phyloP scores from a whole-genome alignment of 2,329 filamentous ascomycete genomes.

The Diaporthe citriasiana region DNA sequence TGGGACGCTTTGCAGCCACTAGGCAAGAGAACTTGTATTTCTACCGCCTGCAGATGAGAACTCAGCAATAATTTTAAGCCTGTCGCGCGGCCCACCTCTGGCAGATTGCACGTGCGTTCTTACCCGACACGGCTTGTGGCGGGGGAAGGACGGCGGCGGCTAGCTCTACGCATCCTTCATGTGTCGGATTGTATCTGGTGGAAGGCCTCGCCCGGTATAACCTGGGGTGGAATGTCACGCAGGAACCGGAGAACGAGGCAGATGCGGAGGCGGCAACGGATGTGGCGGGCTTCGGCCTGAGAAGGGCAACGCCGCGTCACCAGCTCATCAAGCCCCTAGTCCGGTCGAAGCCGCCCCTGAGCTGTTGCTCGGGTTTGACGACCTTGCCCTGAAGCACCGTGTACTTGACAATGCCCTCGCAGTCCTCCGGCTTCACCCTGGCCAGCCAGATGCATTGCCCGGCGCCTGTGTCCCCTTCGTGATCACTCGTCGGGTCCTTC shows the following conservation, averaged over 20 bases:
- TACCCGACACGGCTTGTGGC: not conserved
- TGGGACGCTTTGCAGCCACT: conserved; percentile 37
- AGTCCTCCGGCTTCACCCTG: conserved; percentile 86
- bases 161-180: not conserved
- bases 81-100: not conserved
- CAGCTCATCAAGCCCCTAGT: conserved; percentile 86
- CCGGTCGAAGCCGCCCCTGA: conserved; percentile 92
- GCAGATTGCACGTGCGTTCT: not conserved
- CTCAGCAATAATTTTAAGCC: not conserved
- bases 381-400: conserved; percentile 95
- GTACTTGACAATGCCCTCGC: conserved; percentile 90
- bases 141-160: not conserved
- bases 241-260: too few relatives aligned
- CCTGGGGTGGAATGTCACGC: not conserved
- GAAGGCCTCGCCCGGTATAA: too few relatives aligned
- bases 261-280: not conserved
- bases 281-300: not conserved
- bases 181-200: not conserved
- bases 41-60: conserved; percentile 34
- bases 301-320: conserved; percentile 61
- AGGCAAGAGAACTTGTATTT: conserved; percentile 27
- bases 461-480: conserved; percentile 68
- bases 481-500: conserved; percentile 51
- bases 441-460: conserved; percentile 95
- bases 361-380: conserved; percentile 87